Evolutionary conservation across 306 rosid genomes (phyloP).

Genomic region (Casuarina glauca): DNA sequence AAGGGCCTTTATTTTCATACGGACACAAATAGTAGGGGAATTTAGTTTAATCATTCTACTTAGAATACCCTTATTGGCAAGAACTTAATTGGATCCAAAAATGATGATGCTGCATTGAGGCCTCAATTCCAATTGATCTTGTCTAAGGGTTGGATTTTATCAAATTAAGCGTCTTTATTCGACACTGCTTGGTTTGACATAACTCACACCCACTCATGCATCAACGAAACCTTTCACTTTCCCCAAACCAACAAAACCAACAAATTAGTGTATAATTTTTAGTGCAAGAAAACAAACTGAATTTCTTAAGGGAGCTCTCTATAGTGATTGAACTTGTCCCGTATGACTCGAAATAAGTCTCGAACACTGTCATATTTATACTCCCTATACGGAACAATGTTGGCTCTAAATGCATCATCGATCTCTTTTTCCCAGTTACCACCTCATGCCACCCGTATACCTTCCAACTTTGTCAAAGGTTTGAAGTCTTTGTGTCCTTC

Average conservation of each 20-base stretch:
- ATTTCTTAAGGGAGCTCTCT: slow-evolving; percentile 76
- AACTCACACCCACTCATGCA: not conserved
- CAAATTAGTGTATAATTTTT: not conserved
- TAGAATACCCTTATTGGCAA: not conserved
- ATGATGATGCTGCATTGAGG: not conserved
- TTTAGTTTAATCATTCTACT: not conserved
- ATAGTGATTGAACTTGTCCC: slow-evolving; percentile 80
- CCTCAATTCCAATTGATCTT: not conserved
- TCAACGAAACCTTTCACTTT: not conserved
- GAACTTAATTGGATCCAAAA: too few species aligned
- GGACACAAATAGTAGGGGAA: too few species aligned
- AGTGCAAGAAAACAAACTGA: slow-evolving; percentile 46
- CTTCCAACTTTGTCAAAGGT: slow-evolving; percentile 58
- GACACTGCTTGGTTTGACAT: not conserved
- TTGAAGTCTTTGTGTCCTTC: slow-evolving; percentile 61
- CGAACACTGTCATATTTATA: slow-evolving; percentile 77
- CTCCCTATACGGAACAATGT: slow-evolving; percentile 68
- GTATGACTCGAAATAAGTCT: slow-evolving; percentile 76
- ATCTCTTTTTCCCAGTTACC: slow-evolving; percentile 72
- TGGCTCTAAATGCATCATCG: slow-evolving; percentile 55
- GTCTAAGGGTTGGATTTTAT: not conserved
- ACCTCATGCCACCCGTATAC: slow-evolving; percentile 48
- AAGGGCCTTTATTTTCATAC: too few species aligned
- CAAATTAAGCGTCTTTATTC: not conserved
- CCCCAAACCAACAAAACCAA: not conserved